Evolutionary conservation across 805 yeast genomes (phyloP).

Genomic region (Candida koratica): DNA sequence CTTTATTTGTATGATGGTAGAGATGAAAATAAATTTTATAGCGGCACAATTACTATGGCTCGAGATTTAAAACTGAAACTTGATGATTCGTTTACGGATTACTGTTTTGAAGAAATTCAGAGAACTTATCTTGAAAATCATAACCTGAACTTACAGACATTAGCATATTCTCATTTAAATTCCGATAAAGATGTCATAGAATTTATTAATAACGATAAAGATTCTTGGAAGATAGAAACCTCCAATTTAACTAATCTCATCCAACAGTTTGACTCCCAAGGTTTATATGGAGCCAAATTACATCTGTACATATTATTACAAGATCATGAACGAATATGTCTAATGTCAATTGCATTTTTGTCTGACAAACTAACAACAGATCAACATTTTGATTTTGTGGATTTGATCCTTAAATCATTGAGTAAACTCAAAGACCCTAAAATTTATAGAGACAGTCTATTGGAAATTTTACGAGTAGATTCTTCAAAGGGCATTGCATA

Average conservation of each 20-base stretch:
- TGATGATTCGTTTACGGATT: constrained; percentile 4
- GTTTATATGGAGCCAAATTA: constrained; percentile 9
- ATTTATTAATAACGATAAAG: constrained; percentile 14
- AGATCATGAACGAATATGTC: constrained; percentile 9
- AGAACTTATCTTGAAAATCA: constrained; percentile 7
- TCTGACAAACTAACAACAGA: constrained; percentile 1
- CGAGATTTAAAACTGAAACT: constrained; percentile 5
- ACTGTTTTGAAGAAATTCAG: constrained; percentile 9
- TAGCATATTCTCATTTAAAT: constrained; percentile 12
- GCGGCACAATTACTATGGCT: constrained; percentile 8
- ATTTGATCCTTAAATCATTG: constrained; percentile 9
- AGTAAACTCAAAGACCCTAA: constrained; percentile 19
- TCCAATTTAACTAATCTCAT: constrained; percentile 7
- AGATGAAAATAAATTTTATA: constrained; percentile 2
- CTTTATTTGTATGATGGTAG: constrained; percentile 9
- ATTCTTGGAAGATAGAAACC: constrained; percentile 15
- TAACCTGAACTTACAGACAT: constrained; percentile 6
- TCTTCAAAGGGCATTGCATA: constrained; percentile 29
- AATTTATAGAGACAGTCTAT: constrained; percentile 27
- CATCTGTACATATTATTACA: constrained; percentile 12
- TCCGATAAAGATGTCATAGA: constrained; percentile 13
- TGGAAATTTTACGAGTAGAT: constrained; percentile 29
- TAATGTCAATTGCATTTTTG: constrained; percentile 7
- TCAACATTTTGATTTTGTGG: constrained; percentile 4
- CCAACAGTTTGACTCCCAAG: constrained; percentile 3